Evolutionary conservation across 768 basidiomycete species (phyloP).

Genomic region (Lentinula sp.): DNA sequence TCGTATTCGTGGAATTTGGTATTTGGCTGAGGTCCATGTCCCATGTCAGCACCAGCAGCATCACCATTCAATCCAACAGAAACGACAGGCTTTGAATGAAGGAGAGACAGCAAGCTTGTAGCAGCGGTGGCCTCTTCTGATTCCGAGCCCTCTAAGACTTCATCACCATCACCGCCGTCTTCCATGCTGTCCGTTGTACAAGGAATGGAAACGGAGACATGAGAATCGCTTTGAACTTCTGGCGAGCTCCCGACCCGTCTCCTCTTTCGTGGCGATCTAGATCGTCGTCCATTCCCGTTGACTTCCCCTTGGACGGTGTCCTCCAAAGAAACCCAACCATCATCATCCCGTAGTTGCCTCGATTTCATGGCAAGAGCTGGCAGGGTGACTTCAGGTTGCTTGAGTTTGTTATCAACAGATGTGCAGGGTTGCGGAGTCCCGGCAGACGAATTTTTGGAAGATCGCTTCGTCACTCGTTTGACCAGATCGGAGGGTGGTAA

Average conservation of each 20-base stretch:
- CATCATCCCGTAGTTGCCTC: not conserved
- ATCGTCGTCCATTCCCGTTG: not conserved
- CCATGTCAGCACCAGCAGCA: not conserved
- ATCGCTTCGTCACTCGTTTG: not conserved
- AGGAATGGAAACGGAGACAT: not conserved
- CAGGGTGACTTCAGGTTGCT: not conserved
- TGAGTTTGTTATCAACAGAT: not conserved
- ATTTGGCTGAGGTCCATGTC: not conserved
- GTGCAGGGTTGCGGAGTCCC: not conserved
- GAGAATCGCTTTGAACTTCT: not conserved
- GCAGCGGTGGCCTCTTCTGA: slow-evolving; percentile 7
- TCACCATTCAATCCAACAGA: not conserved
- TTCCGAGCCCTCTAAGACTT: not conserved
- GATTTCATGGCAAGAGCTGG: not conserved
- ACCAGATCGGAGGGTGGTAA: not conserved
- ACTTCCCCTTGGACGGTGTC: not conserved
- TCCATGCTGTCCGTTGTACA: not conserved
- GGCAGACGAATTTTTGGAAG: not conserved
- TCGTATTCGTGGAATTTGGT: slow-evolving; percentile 14
- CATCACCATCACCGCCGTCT: not conserved
- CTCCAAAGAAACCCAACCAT: not conserved
- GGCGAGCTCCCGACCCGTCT: not conserved
- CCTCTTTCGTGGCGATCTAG: not conserved
- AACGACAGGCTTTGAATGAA: slow-evolving; percentile 1
- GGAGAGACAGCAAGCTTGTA: slow-evolving; percentile 3